Conservation (phyloP, 1,284 basidiomycete genomes). For the Cryptococcus sp. region DNA sequence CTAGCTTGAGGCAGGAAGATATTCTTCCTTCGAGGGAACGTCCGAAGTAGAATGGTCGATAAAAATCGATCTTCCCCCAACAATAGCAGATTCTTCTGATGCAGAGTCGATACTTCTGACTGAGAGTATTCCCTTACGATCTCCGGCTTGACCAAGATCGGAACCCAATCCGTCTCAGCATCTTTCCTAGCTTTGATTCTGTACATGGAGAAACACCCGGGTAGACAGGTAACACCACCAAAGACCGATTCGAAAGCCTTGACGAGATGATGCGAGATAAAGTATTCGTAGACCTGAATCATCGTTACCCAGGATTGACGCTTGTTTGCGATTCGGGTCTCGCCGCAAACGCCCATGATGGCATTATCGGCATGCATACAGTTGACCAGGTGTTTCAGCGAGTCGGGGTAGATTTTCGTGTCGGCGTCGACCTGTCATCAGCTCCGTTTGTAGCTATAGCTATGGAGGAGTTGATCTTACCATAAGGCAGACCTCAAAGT, state of each 20-base stretch:
- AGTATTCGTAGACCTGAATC: slow-evolving; percentile 97
- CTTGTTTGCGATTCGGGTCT: slow-evolving; percentile 98
- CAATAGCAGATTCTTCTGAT: slow-evolving; percentile 95
- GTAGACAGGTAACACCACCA: slow-evolving; percentile 97
- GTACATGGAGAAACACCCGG: slow-evolving; percentile 99
- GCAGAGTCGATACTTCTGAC: slow-evolving; percentile 84
- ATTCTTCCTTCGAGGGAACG: slow-evolving; percentile 98
- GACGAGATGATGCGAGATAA: slow-evolving; percentile 96
- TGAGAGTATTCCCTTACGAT: slow-evolving; percentile 98
- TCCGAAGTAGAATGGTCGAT: slow-evolving; percentile 87
- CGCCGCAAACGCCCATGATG: slow-evolving; percentile 99
- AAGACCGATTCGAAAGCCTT: slow-evolving; percentile 99
- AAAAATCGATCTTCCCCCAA: slow-evolving; percentile 99
- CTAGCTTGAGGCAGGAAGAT: slow-evolving; percentile 96
- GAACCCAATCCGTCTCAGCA: slow-evolving; percentile 92
- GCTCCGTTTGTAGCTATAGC: background rate
- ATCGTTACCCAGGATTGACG: slow-evolving; percentile 95
- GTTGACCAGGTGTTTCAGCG: slow-evolving; percentile 81
- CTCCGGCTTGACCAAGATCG: slow-evolving; percentile 93
- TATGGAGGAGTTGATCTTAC: slow-evolving; percentile 52
- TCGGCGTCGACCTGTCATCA: slow-evolving; percentile 86
- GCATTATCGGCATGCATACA: slow-evolving; percentile 97
- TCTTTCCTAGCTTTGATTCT: slow-evolving; percentile 87
- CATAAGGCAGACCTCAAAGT: slow-evolving; percentile 97
- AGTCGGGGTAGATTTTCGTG: slow-evolving; percentile 85